Percentiles rank a stretch among this genome's conserved stretches.
Evolutionary conservation across 1,284 basidiomycete species (phyloP).

Genomic region (Ganoderma boninense): DNA sequence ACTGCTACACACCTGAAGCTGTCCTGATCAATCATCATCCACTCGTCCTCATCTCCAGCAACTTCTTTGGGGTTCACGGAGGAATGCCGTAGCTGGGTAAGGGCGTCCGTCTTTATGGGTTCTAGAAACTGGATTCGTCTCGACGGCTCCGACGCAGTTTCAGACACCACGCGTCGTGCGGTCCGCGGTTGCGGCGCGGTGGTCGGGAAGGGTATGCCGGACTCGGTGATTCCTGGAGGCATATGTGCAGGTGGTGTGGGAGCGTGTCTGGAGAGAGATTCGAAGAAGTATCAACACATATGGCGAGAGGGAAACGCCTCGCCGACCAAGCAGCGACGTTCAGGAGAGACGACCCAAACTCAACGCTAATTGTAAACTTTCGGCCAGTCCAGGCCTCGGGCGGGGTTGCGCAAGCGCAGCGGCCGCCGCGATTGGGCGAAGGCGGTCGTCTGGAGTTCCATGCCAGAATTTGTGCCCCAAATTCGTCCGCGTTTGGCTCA

Average conservation of each 20-base stretch:
- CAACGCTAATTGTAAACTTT: neutral
- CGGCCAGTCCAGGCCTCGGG: neutral
- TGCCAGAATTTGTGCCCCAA: neutral
- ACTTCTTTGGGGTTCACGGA: neutral
- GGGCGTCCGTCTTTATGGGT: neutral
- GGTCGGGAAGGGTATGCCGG: constrained; percentile 1
- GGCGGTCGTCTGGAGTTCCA: neutral
- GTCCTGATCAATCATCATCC: constrained; percentile 5
- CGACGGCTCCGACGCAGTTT: neutral
- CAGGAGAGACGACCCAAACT: constrained; percentile 2
- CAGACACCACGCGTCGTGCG: constrained; percentile 5
- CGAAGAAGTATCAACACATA: neutral
- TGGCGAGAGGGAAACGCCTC: neutral
- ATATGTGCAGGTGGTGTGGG: neutral
- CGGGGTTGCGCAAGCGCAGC: neutral
- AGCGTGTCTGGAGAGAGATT: neutral
- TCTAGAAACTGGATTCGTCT: neutral
- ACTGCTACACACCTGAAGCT: neutral
- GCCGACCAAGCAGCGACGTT: neutral
- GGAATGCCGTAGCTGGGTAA: neutral
- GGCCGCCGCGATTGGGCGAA: neutral
- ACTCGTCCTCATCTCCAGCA: constrained; percentile 2
- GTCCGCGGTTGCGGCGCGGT: neutral
- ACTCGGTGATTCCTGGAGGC: neutral
- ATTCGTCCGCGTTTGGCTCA: neutral